Conservation (phyloP, 2,329 filamentous ascomycete species). For the Thelonectria rubi region DNA sequence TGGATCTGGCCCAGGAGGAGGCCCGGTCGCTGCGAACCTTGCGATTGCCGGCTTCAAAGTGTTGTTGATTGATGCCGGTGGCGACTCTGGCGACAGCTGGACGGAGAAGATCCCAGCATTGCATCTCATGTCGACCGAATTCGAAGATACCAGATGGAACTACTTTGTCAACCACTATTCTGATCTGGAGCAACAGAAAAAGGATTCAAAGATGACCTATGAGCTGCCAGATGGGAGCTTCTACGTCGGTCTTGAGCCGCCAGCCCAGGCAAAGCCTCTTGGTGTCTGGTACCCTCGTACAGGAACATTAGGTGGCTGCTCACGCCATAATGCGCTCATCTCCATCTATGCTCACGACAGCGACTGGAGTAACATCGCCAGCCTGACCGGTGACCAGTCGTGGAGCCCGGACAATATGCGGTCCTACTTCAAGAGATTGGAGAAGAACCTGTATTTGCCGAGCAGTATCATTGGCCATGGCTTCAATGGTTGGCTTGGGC, state of each 20-base stretch:
- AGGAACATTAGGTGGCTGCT: slow-evolving; percentile 54
- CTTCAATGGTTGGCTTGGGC: slow-evolving; percentile 51
- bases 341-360: slow-evolving; percentile 51
- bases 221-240: slow-evolving; percentile 47
- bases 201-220: slow-evolving; percentile 60
- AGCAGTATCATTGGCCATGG: slow-evolving; percentile 52
- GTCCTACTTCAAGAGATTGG: slow-evolving; percentile 52
- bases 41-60: slow-evolving; percentile 65
- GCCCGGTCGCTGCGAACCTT: slow-evolving; percentile 63
- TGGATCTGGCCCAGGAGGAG: slow-evolving; percentile 65
- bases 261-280: slow-evolving; percentile 48
- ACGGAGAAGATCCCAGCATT: slow-evolving; percentile 43
- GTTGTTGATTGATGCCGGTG: slow-evolving; percentile 67
- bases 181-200: slow-evolving; percentile 55
- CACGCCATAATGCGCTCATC: slow-evolving; percentile 50
- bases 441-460: slow-evolving; percentile 54
- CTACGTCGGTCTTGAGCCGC: slow-evolving; percentile 48
- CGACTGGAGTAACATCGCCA: slow-evolving; percentile 54
- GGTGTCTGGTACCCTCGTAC: slow-evolving; percentile 57
- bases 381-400: slow-evolving; percentile 53
- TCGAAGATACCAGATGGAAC: slow-evolving; percentile 57
- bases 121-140: slow-evolving; percentile 40
- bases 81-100: slow-evolving; percentile 57
- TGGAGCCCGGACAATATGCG: slow-evolving; percentile 55
- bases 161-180: slow-evolving; percentile 70